phyloP scores from a whole-genome alignment of 2,329 filamentous ascomycete species.

The Sporothrix humicola region DNA sequence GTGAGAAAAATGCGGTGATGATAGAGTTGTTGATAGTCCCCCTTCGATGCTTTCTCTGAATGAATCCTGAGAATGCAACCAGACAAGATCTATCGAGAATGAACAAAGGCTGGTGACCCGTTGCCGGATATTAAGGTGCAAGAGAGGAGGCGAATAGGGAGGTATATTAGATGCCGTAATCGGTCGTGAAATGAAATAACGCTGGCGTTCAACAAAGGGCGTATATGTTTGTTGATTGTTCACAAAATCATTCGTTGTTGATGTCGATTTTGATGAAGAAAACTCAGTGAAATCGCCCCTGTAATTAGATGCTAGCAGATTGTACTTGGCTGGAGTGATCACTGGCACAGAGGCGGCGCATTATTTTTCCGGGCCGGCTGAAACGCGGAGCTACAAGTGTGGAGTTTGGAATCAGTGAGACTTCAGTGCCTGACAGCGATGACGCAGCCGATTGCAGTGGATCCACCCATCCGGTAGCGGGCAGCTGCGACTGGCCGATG shows the following conservation, averaged over 20 bases:
- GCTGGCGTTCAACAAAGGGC: background rate
- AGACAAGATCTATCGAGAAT: too few relatives aligned
- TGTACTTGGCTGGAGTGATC: background rate
- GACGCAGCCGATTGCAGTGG: constrained; percentile 24
- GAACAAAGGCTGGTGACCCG: too few relatives aligned
- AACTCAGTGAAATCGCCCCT: background rate
- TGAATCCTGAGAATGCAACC: too few relatives aligned
- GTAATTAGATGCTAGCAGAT: constrained; percentile 3
- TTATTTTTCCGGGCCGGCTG: constrained; percentile 27
- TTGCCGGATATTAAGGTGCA: too few relatives aligned
- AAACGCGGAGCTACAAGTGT: background rate
- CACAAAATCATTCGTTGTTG: too few relatives aligned
- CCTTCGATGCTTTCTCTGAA: too few relatives aligned
- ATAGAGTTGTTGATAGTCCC: background rate
- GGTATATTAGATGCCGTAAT: too few relatives aligned
- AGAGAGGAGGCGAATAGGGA: too few relatives aligned
- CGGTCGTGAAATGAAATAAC: background rate
- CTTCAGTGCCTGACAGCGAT: constrained; percentile 6
- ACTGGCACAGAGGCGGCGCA: background rate
- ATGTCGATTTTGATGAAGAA: background rate
- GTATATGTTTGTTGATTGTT: too few relatives aligned
- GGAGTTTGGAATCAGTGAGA: background rate
- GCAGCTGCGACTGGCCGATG: background rate
- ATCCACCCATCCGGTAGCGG: background rate
- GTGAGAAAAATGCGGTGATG: too few relatives aligned